Base-by-base conservation (phyloP, 1,139 yeast genomes). In the Pichiaceae sp. region DNA sequence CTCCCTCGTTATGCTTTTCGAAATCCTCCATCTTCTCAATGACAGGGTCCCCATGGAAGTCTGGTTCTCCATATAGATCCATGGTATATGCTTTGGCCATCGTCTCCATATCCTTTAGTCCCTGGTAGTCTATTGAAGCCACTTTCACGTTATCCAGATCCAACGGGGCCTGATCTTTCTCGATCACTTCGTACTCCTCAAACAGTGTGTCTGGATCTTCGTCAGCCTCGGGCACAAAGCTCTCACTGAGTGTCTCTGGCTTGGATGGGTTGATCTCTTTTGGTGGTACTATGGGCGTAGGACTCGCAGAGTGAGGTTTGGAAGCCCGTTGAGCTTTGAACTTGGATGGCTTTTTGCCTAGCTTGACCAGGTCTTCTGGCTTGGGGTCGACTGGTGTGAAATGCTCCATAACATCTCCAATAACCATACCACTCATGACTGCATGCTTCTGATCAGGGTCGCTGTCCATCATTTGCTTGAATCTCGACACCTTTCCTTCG, bases 1-100 rank as follows among this genome's bases (percentile, higher is more conserved):
- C 68, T 44, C 70, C 60, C 38, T 60, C 54, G 47, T 78, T 78
- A 40, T 76, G 64, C 4, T 49, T 49, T 45, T 72, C 72, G 48
- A 79, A 75, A 51, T 79, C 87, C 12, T 64, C 66, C 15, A 76
- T 42, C 38, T 64, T 59, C 41, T 74, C 72, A 24, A 79, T 70
- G 1, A 79, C 70, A 4, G 75, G 72, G 0, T 83, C 84, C 3
- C 17, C 27, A 15, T 15, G 6, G n/a, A 12, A 11, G 6, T 68
- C 68, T 1, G 74, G 64, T 27, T 62, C 70, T 11, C 75, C 66
- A 49, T 75, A 77, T 47, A 70, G 54, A 1, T 83, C 84, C 32
- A 68, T 48, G n/a, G 65, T 60, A 45, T 78, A 78, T 0, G 81
- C 82, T 40, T 66, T 64, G 0, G 74, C 82, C 80, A 77, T 72